Base-by-base conservation (phyloP, 495 filamentous ascomycete species). In the Hypoxylon subgilvum region DNA sequence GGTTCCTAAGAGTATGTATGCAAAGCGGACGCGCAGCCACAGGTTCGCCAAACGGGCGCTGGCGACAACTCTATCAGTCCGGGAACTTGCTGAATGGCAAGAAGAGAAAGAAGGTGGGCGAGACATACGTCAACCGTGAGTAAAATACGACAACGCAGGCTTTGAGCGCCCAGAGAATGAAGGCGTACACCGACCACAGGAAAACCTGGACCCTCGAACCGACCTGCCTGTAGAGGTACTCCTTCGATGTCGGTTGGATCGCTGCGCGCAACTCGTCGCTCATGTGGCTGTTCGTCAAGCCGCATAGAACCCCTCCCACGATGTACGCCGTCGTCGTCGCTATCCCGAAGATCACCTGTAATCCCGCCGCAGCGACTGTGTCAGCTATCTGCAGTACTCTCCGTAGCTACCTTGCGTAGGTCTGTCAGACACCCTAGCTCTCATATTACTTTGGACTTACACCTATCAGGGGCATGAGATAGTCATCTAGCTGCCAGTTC, bases 241-340 rank as follows among this genome's bases (percentile, higher is more conserved):
- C 84, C 14, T 70, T 48, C 4, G 77, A 78, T 8, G 57, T 32
- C 0, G 79, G 74, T 9, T 75, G 67, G 4, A 86, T 66, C 0
- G 72, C 46, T 6, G 51, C 61, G 6, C 84, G 75, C 32, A 83
- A 43, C 23, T 77, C 74, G 30, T 78, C 74, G 0, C 79, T 84
- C 83, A 86, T 86, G 60, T 73, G 57, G 64, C 81, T 84, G 54
- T 86, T 86, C 43, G 84, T 82, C 4, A 87, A 73, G 0, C 84
- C 84, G 3, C 73, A 63, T 56, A 74, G 83, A 51, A 71, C 74
- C 0, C 64, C 67, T 2, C 57, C 71, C 1, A 74, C 74, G 0
- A 54, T 48, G 44, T 72, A 75, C 5, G 73, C 72, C 1, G 73
- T 52, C 3, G 63, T 55, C 1, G 69, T 70, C 27, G 73, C 69